These are phyloP conservation scores for Lupinus albus DNA, from an alignment of 306 rosid species.

Conservation along the genomic window DNA sequence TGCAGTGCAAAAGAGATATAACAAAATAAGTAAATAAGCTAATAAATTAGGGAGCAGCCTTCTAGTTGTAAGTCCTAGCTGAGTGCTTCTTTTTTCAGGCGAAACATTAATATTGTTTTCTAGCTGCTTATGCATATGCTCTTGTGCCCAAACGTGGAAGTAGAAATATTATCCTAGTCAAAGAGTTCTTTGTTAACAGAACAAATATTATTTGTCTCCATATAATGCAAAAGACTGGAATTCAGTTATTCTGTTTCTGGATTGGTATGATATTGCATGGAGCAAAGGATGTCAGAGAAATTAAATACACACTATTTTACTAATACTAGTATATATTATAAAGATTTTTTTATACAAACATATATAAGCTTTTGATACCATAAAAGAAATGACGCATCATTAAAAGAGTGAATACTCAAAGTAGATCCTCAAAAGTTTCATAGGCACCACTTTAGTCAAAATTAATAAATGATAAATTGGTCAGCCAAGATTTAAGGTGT, in stretches of 20 bases:
- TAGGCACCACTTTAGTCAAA: too few relatives aligned
- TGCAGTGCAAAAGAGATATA: slow-evolving; percentile 14
- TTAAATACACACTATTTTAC: too few relatives aligned
- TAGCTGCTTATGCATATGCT: slow-evolving; percentile 40
- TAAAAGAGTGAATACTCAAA: too few relatives aligned
- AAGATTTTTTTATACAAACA: too few relatives aligned
- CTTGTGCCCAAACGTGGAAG: slow-evolving; percentile 12
- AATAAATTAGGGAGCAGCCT: neutral
- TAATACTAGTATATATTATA: too few relatives aligned
- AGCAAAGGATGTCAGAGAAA: neutral
- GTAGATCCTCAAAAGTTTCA: too few relatives aligned
- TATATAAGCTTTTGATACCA: too few relatives aligned
- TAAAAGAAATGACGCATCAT: too few relatives aligned
- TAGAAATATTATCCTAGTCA: slow-evolving; percentile 27
- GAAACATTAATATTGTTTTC: slow-evolving; percentile 94
- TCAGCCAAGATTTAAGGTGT: too few relatives aligned
- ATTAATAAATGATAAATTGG: too few relatives aligned
- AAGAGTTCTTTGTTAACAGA: slow-evolving; percentile 24
- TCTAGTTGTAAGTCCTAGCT: slow-evolving; percentile 36
- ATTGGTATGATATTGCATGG: slow-evolving; percentile 15
- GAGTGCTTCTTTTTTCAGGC: slow-evolving; percentile 52
- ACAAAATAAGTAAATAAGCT: neutral
- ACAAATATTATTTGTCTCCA: slow-evolving; percentile 16
- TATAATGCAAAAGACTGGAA: slow-evolving; percentile 20
- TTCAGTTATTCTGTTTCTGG: slow-evolving; percentile 37